Conservation (phyloP, 768 basidiomycete species). For the Inosperma sp. region DNA sequence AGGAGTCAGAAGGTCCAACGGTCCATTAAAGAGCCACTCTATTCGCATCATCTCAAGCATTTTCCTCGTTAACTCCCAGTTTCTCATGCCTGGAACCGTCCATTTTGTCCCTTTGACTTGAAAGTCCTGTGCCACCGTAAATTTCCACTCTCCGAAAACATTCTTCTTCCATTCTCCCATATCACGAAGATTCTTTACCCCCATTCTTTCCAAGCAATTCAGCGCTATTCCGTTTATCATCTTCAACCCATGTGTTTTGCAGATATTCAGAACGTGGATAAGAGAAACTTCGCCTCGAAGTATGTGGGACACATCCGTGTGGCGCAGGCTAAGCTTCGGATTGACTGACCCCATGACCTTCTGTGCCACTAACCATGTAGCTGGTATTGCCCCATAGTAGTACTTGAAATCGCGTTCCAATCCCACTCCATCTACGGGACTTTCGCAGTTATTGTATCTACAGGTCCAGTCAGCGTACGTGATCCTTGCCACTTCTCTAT, state of each 20-base stretch:
- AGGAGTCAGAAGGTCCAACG: slow-evolving; percentile 1
- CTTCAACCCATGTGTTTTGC: not conserved
- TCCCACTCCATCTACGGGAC: slow-evolving; percentile 1
- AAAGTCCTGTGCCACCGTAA: not conserved
- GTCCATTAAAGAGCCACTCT: not conserved
- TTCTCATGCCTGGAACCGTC: not conserved
- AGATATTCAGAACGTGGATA: not conserved
- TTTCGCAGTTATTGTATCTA: not conserved
- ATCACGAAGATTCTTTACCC: not conserved
- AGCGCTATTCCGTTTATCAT: slow-evolving; percentile 3
- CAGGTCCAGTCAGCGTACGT: slow-evolving; percentile 15
- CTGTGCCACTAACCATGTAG: not conserved
- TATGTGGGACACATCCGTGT: not conserved
- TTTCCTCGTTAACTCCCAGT: not conserved
- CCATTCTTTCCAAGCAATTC: not conserved
- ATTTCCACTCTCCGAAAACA: not conserved
- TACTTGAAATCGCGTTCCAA: not conserved
- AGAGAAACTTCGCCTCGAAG: not conserved
- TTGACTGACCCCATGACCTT: not conserved
- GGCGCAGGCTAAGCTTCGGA: not conserved
- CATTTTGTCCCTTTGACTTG: not conserved
- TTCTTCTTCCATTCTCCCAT: not conserved
- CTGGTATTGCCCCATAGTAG: not conserved
- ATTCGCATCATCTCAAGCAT: not conserved
- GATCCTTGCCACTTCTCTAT: slow-evolving; percentile 6